phyloP scores from a whole-genome alignment of 306 rosid genomes.

The Cyamopsis tetragonoloba region DNA sequence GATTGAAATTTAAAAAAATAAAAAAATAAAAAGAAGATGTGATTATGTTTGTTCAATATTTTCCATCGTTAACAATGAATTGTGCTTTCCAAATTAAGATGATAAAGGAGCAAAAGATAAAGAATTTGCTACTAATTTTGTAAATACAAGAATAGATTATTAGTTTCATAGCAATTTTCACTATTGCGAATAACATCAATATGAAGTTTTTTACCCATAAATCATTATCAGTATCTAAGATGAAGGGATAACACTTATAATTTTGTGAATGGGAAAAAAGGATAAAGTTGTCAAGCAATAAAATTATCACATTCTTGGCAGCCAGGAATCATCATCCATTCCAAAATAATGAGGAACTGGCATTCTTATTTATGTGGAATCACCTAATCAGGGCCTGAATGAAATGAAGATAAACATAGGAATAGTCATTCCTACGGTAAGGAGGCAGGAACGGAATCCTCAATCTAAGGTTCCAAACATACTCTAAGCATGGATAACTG shows the following conservation, averaged over 20 bases:
- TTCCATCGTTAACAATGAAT: not conserved
- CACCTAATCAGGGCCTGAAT: not conserved
- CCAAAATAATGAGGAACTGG: not conserved
- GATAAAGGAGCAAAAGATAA: not conserved
- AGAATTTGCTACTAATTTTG: not conserved
- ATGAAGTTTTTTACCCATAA: slow-evolving; percentile 1
- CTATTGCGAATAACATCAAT: not conserved
- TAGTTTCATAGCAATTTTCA: not conserved
- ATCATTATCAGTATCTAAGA: not conserved
- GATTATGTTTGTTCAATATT: not conserved
- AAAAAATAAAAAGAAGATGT: not conserved
- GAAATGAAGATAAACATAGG: not conserved
- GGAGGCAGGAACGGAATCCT: not conserved
- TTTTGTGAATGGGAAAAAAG: not conserved
- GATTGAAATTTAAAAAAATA: not conserved
- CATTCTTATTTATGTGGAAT: slow-evolving; percentile 3
- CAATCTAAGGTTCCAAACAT: slow-evolving; percentile 4
- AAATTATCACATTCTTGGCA: not conserved
- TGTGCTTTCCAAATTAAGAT: not conserved
- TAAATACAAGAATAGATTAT: not conserved
- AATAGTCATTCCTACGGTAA: not conserved
- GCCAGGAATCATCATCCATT: not conserved
- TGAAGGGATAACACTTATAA: not conserved
- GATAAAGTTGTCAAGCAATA: not conserved
- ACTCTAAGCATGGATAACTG: slow-evolving; percentile 3